These are phyloP conservation scores for sorghum (Sorghum bicolor) DNA, from an alignment of 176 grass and related monocot species.

Conservation along the genomic window DNA sequence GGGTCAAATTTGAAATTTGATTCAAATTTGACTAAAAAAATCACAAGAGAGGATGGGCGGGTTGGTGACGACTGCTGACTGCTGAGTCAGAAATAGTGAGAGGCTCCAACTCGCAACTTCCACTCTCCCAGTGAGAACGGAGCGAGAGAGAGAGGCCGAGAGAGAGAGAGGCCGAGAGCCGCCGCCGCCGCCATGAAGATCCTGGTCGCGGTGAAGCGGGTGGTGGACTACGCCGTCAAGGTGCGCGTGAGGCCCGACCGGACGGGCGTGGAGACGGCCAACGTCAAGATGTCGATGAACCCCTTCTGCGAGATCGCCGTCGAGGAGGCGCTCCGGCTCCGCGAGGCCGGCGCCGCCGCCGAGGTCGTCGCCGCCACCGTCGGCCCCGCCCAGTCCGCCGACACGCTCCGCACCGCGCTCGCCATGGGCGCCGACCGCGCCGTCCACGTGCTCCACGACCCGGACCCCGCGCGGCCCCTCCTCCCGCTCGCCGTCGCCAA, in stretches of 20 bases:
- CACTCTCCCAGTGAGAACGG: background rate
- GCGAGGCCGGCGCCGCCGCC: slow-evolving; percentile 56
- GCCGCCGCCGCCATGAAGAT: slow-evolving; percentile 60
- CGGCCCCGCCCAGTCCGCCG: slow-evolving; percentile 60
- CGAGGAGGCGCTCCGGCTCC: slow-evolving; percentile 77
- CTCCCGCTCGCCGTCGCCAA: slow-evolving; percentile 82
- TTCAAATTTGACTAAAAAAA: too few species aligned
- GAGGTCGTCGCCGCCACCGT: slow-evolving; percentile 84
- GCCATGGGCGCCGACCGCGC: slow-evolving; percentile 96
- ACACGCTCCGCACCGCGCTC: slow-evolving; percentile 92
- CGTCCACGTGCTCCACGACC: slow-evolving; percentile 66
- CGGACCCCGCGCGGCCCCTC: slow-evolving; percentile 41
- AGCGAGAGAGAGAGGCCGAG: background rate
- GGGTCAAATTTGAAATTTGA: too few species aligned
- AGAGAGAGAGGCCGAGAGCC: background rate
- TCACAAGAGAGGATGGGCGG: background rate
- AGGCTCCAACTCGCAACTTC: slow-evolving; percentile 36
- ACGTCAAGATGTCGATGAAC: slow-evolving; percentile 98
- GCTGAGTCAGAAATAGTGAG: slow-evolving; percentile 35
- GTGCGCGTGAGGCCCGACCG: slow-evolving; percentile 74
- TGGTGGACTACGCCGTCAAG: slow-evolving; percentile 95
- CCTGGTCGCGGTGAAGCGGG: slow-evolving; percentile 84
- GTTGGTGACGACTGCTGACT: background rate
- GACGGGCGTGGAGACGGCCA: slow-evolving; percentile 71
- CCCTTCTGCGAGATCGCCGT: slow-evolving; percentile 96